Evolutionary conservation across 169 alveolate genomes (phyloP), one percentile per base, ranked within the genome.

Genomic region (Plasmodium coatneyi): DNA sequence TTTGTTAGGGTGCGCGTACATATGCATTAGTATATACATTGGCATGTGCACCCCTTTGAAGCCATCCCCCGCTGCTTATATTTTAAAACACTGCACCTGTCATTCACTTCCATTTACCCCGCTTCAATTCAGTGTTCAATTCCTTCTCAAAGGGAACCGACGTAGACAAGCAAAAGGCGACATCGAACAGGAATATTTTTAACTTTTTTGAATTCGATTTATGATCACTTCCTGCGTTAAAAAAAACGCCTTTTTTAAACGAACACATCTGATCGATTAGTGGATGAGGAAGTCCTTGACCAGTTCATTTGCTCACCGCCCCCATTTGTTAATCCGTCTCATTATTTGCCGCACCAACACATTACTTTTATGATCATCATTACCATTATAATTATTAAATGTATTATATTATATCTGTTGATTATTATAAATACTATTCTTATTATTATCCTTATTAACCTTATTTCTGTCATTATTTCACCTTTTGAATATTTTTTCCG

Each of bases 151-250:
- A 36, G 76, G 93, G 93, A 76, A 19, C 93, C 14, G 87, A 87
- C 39, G 12, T 78, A 36, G 93, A 87, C 71, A 87, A 87, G 49
- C 56, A 87, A 14, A 87, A 79, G 46, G 93, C 93, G 43, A 28
- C 86, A 52, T 79, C 87, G 30, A 87, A 78, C 80, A 87, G 93
- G 46, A 36, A 87, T 22, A 87, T 87, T 60, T 87, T 87, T 87
- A 87, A 52, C 71, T 87, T 87, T 78, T 87, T 87, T 60, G 93
- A 87, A 78, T 76, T 54, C 60, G 93, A 87, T 76, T 52, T 87
- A 79, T 87, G 80, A 56, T 56, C 43, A n/a, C 5, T 72, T 72
- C 56, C 16, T 70, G 9, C 19, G 70, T 32, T 36, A 82, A 60
- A 60, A 16, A 46, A 12, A 46, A 12, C 56, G 72, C 34, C 9